Evolutionary conservation across 257 asterid species (phyloP).

Genomic region (Dorcoceras hygrometricum): DNA sequence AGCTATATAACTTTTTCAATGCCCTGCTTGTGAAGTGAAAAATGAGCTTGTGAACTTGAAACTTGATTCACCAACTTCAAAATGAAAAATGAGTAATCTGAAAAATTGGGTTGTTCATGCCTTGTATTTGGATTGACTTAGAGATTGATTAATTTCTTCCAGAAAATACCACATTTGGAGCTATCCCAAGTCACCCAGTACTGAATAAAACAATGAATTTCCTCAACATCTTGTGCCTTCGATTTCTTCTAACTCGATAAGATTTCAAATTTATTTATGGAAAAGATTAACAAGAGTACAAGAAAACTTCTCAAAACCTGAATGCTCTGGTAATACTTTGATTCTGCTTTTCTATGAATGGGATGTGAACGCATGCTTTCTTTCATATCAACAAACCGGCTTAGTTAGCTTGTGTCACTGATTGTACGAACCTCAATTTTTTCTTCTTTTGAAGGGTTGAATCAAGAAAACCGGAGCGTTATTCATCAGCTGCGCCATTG

Average conservation of each 20-base stretch:
- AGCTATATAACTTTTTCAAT: no score
- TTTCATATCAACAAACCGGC: conserved; percentile 8
- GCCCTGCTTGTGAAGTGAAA: no score
- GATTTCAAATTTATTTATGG: not conserved
- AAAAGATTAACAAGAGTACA: no score
- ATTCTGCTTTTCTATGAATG: not conserved
- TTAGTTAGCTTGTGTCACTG: conserved; percentile 35
- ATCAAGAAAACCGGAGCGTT: conserved; percentile 97
- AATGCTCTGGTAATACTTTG: not conserved
- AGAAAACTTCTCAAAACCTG: not conserved
- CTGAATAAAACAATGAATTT: not conserved
- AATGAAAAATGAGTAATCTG: not conserved
- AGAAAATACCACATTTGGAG: not conserved
- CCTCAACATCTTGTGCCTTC: not conserved
- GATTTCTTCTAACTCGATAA: not conserved
- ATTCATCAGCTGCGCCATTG: conserved; percentile 98
- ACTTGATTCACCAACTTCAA: no score
- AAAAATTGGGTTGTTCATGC: not conserved
- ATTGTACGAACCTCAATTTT: conserved; percentile 87
- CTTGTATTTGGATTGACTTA: not conserved
- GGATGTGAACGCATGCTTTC: conserved; percentile 12
- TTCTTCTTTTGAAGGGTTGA: conserved; percentile 99
- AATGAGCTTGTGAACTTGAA: no score
- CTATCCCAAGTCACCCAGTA: not conserved
- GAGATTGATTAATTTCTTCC: not conserved